phyloP scores from a whole-genome alignment of 176 grass and related monocot species.

The Elymus sibiricus region DNA sequence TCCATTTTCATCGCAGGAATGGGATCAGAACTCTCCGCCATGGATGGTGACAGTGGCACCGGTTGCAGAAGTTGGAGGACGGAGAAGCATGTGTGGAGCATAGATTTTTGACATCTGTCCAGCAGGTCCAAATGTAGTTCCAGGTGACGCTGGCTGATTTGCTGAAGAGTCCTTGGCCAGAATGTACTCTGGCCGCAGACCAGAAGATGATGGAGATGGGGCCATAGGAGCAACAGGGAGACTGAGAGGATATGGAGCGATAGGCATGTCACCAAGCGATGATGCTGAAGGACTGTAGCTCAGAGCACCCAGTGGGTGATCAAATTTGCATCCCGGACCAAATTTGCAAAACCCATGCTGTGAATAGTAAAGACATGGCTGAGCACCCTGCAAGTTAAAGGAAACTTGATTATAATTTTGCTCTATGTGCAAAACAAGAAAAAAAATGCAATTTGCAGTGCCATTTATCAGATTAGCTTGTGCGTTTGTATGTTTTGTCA shows the following conservation, averaged over 20 bases:
- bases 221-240: slow-evolving; percentile 49
- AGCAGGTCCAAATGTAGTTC: slow-evolving; percentile 34
- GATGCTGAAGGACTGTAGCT: slow-evolving; percentile 55
- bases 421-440: slow-evolving; percentile 3
- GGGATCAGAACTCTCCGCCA: slow-evolving; percentile 19
- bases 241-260: slow-evolving; percentile 48
- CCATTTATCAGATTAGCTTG: slow-evolving; percentile 6
- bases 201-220: slow-evolving; percentile 44
- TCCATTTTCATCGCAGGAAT: slow-evolving; percentile 22
- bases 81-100: slow-evolving; percentile 51
- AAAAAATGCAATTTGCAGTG: not conserved
- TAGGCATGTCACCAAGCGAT: slow-evolving; percentile 54
- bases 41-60: slow-evolving; percentile 21
- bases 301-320: slow-evolving; percentile 61
- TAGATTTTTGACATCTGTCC: slow-evolving; percentile 44
- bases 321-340: slow-evolving; percentile 75
- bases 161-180: slow-evolving; percentile 36
- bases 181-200: slow-evolving; percentile 42
- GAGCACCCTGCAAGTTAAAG: slow-evolving; percentile 55
- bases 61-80: slow-evolving; percentile 32
- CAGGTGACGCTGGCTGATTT: slow-evolving; percentile 24
- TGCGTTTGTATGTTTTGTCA: slow-evolving; percentile 5
- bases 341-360: slow-evolving; percentile 72
- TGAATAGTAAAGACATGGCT: slow-evolving; percentile 62
- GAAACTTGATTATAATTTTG: slow-evolving; percentile 3